Evolutionary conservation across 441 rosid species (phyloP).

Genomic region (Hura crepitans): DNA sequence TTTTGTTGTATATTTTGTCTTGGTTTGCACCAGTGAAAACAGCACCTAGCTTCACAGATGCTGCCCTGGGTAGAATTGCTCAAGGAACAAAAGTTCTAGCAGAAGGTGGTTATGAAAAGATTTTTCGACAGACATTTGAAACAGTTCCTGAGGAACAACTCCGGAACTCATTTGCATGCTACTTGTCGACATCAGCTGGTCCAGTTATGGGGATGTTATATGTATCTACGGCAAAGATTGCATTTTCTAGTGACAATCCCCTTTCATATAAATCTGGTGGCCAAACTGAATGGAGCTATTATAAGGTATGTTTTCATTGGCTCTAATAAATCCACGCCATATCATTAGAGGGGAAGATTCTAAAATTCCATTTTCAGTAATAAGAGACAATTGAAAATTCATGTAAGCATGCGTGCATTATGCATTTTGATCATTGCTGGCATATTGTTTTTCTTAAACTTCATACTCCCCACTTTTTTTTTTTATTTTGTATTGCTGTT

Average conservation of each 20-base stretch:
- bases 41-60: conserved; percentile 89
- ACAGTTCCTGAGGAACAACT: conserved; percentile 78
- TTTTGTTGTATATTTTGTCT: not conserved
- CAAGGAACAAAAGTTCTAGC: conserved; percentile 92
- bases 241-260: conserved; percentile 88
- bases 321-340: not conserved
- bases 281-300: conserved; percentile 86
- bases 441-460: not conserved
- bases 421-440: not conserved
- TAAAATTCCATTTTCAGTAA: not conserved
- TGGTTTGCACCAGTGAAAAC: conserved; percentile 57
- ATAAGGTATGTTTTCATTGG: conserved; percentile 56
- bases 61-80: conserved; percentile 98
- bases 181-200: conserved; percentile 94
- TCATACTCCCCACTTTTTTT: not conserved
- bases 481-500: not conserved
- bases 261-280: conserved; percentile 68
- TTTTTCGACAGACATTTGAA: conserved; percentile 80
- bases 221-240: conserved; percentile 76
- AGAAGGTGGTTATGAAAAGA: conserved; percentile 95
- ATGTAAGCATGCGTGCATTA: not conserved
- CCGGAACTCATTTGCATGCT: conserved; percentile 70
- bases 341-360: not conserved
- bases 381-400: not conserved
- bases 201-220: conserved; percentile 96